Percentiles rank a stretch among this genome's conserved stretches.
These are phyloP conservation scores for Kwoniella botswanensis DNA, from an alignment of 768 basidiomycete genomes.

Conservation along the genomic window DNA sequence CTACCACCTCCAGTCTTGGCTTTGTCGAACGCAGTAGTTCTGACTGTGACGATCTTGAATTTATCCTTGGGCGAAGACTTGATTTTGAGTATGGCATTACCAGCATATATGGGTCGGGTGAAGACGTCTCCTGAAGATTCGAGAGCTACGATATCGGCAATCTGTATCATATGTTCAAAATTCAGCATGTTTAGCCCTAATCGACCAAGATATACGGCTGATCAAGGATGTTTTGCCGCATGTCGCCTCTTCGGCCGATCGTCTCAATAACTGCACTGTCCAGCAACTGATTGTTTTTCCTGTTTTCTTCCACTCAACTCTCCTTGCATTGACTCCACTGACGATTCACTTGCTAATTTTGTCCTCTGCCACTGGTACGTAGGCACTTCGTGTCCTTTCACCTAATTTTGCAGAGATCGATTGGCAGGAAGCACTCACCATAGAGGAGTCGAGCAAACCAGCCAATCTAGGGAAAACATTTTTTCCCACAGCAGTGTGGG, in stretches of 20 bases:
- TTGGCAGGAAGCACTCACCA: constrained; percentile 52
- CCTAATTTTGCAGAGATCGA: too few species aligned
- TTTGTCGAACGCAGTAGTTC: constrained; percentile 81
- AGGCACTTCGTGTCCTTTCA: too few species aligned
- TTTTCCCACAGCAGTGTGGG: constrained; percentile 90
- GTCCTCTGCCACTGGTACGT: too few species aligned
- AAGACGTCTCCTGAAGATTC: constrained; percentile 73
- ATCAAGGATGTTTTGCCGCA: too few species aligned
- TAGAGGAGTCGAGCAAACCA: constrained; percentile 83
- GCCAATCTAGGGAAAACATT: constrained; percentile 91
- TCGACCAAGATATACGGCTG: too few species aligned
- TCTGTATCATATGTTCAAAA: constrained; percentile 41
- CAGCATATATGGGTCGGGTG: constrained; percentile 94
- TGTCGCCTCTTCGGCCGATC: too few species aligned
- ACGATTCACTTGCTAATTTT: too few species aligned
- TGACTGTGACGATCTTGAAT: constrained; percentile 93
- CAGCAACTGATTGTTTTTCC: background rate
- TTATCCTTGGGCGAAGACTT: constrained; percentile 73
- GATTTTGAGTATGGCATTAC: constrained; percentile 94
- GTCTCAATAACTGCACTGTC: too few species aligned
- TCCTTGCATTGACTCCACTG: too few species aligned
- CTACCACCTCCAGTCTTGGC: constrained; percentile 66
- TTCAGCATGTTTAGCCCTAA: background rate
- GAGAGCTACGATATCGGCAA: constrained; percentile 87
- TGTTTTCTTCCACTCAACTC: too few species aligned